Conservation (phyloP, 2,329 filamentous ascomycete genomes). For the Botrytis sinoallii region DNA sequence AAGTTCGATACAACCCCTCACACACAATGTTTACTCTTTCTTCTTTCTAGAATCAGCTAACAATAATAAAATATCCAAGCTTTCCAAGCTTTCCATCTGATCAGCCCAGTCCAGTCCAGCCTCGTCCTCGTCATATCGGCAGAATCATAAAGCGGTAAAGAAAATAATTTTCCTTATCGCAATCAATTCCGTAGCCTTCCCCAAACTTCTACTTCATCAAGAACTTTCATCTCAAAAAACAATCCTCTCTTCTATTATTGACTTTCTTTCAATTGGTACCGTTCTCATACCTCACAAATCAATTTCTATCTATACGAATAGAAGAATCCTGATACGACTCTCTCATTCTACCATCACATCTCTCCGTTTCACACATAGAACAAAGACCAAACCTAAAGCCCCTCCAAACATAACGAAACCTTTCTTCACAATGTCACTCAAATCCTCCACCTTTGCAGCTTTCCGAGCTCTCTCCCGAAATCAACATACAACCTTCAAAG, state of each 20-base stretch:
- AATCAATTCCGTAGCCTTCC: neutral
- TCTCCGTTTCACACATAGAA: neutral
- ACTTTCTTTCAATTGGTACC: neutral
- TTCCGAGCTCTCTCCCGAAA: constrained; percentile 9
- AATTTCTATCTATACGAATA: too few relatives aligned
- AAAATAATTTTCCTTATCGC: neutral
- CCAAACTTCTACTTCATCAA: neutral
- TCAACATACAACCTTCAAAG: neutral
- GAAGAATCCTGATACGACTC: too few relatives aligned
- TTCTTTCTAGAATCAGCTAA: too few relatives aligned
- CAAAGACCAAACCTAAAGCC: neutral
- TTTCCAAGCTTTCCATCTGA: neutral
- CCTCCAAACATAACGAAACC: neutral
- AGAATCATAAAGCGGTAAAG: neutral
- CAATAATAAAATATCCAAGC: neutral
- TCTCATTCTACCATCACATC: neutral
- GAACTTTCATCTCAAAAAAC: neutral
- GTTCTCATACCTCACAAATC: too few relatives aligned
- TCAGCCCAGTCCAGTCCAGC: neutral
- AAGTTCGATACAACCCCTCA: neutral
- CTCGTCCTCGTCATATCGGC: neutral
- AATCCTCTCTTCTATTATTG: too few relatives aligned
- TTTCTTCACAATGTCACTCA: neutral
- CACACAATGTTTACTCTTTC: too few relatives aligned
- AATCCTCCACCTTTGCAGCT: neutral